Base-by-base conservation (phyloP, 495 filamentous ascomycete genomes). In the Neurospora terricola region DNA sequence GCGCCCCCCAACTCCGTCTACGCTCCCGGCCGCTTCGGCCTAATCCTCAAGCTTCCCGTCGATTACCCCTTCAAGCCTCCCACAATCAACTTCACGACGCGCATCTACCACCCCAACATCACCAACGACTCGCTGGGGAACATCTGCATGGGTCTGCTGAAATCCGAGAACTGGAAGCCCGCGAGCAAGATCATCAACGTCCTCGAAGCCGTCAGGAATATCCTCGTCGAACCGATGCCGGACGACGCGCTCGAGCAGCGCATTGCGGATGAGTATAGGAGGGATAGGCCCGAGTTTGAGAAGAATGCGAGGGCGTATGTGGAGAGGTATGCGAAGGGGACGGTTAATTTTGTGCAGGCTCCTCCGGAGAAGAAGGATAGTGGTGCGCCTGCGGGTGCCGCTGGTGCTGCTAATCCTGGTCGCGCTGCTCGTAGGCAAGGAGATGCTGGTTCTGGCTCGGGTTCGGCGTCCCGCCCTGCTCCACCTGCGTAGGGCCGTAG, bases 101-200 rank as follows among this genome's bases (percentile, higher is more conserved):
- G 96, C 80, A 93, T 99, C 84, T 99, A 97, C 86, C 96, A 99
- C 86, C 96, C 96, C 16, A 99, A 99, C 83, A 90, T 99, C 66
- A 94, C 92, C 79, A 97, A 97, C 86, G 96, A 98, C 82, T 91
- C 90, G 76, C 69, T 91, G 72, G 96, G 96, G 10, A 89, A 86
- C 78, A 97, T 99, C 92, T 99, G 96, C 81, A 87, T 99, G 40
- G 92, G 90, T 11, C 90, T 97, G 82, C 88, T 99, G 74, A 91
- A 94, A 72, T 76, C 90, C 30, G 96, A 98, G 73, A 91, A 94
- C 78, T 99, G 96, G 96, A 99, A 99, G 86, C 96, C 96, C 1
- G 89, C 89, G 38, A 91, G 90, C 73, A 91, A 90, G 83, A 88
- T 98, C 73, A 80, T 82, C 40, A 88, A 88, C 11, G 93, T 98